A percentile compares a stretch with the other conserved stretches of the same genome.
Conservation (phyloP, 352 stramenopile species). For the Globisporangium paroecandrum region DNA sequence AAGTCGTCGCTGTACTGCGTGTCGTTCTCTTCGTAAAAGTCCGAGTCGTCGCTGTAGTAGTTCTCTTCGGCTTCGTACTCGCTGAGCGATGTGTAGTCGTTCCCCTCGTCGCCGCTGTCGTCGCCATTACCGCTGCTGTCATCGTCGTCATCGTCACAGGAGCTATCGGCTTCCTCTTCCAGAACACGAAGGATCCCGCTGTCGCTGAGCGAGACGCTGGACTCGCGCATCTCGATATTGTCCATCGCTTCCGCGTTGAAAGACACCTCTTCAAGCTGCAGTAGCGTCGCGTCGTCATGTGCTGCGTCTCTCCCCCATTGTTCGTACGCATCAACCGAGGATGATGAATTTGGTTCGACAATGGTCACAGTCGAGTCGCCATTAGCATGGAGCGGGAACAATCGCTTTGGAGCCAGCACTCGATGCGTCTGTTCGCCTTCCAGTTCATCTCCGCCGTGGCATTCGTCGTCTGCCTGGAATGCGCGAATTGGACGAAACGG, state of each 20-base stretch:
- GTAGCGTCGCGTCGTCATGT: conserved; percentile 18
- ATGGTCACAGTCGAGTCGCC: conserved; percentile 6
- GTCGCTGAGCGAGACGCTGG: conserved; percentile 35
- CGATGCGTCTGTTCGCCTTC: background rate
- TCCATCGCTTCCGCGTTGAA: conserved; percentile 7
- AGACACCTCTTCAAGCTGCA: conserved; percentile 20
- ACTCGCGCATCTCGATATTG: conserved; percentile 41
- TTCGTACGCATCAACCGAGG: conserved; percentile 16
- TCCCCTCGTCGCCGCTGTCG: conserved; percentile 30
- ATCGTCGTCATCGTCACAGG: conserved; percentile 32
- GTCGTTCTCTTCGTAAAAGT: conserved; percentile 65
- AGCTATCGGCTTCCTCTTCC: conserved; percentile 53
- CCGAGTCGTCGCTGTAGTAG: conserved; percentile 81
- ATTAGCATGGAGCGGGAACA: conserved; percentile 13
- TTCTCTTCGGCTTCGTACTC: conserved; percentile 81
- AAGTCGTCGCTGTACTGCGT: conserved; percentile 83
- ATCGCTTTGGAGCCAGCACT: conserved; percentile 13
- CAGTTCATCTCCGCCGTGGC: background rate
- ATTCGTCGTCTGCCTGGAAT: background rate
- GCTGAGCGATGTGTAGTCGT: conserved; percentile 64
- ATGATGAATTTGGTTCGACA: background rate
- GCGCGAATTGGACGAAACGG: background rate
- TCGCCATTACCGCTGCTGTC: conserved; percentile 20
- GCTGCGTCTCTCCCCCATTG: conserved; percentile 18
- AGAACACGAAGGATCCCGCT: conserved; percentile 7